These are phyloP conservation scores for Plantago elongata DNA, from an alignment of 257 asterid species.

Conservation along the genomic window DNA sequence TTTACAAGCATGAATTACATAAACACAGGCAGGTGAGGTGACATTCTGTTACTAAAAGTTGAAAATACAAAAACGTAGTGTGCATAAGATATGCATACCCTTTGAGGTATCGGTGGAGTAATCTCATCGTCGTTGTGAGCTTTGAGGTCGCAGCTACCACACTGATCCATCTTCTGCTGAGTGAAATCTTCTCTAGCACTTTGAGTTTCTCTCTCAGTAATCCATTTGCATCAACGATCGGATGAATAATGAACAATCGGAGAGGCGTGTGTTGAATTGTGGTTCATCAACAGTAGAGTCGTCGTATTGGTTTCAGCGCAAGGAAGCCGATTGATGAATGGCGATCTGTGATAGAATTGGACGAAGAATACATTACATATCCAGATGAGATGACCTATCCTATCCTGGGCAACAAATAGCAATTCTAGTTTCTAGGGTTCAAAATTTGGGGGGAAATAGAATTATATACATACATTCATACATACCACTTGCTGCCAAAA, in stretches of 20 bases:
- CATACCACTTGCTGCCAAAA: neutral
- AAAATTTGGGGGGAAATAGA: conserved; percentile 3
- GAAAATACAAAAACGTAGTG: neutral
- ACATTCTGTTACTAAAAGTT: neutral
- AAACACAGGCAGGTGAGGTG: neutral
- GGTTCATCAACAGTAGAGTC: conserved; percentile 17
- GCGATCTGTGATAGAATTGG: conserved; percentile 9
- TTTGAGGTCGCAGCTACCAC: conserved; percentile 44
- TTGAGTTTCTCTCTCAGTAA: too few species aligned
- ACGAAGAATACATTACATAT: neutral
- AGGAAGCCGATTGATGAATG: conserved; percentile 4
- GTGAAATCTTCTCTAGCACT: conserved; percentile 12
- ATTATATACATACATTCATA: neutral
- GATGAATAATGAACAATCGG: neutral
- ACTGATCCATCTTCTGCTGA: conserved; percentile 38
- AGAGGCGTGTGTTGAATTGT: neutral
- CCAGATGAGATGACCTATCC: too few species aligned
- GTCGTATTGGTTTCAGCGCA: conserved; percentile 26
- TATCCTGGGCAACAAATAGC: too few species aligned
- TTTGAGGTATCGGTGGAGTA: conserved; percentile 81
- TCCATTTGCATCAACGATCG: conserved; percentile 18
- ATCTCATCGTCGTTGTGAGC: conserved; percentile 73
- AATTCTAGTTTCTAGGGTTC: too few species aligned
- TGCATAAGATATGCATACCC: conserved; percentile 30
- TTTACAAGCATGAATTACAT: neutral